Evolutionary conservation across 768 basidiomycete species (phyloP), one percentile per base, ranked within the genome.

Genomic region (Gelatoporia subvermispora): DNA sequence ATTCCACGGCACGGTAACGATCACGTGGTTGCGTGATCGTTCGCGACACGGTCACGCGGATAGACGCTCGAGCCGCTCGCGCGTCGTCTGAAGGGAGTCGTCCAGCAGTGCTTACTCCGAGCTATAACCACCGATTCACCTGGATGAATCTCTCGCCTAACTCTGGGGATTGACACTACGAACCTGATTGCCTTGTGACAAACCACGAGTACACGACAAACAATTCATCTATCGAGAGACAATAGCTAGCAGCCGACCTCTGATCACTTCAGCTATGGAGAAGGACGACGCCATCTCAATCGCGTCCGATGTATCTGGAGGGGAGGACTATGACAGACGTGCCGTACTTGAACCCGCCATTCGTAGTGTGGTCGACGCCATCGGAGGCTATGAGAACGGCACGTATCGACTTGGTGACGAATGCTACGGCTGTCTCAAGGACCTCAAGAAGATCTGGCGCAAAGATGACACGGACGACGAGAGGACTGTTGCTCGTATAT

Each of bases 391-490:
- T 55, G 87, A 92, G 66, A 75, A 65, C 5, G 77, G 73, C 18
- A 65, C 61, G 4, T 93, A 93, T 66, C 72, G 82, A 37, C 78
- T 91, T 60, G 90, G 90, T 37, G 90, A 93, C 70, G 82, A 89
- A 52, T 82, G 76, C n/a, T 71, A 72, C 50, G 87, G 87, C 2
- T 95, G 93, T 66, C 65, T 99, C 57, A 89, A 90, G 58, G 96
- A 98, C 65, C 74, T 99, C 51, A 98, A 98, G 71, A 89, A 84
- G 57, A 77, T 95, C 42, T 98, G 95, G 96, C 71, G 94, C 44
- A 88, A 91, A 65, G 96, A 99, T 66, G 96, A 98, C 60, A 85
- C 85, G 0, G 96, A 99, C 66, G 95, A 98, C 63, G 93, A 94
- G 63, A 81, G 96, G 16, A 97, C 93, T 1, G 88, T 97, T 1